These are phyloP conservation scores for Neodidymelliopsis sp. DNA, from an alignment of 2,329 filamentous ascomycete species.

Conservation along the genomic window DNA sequence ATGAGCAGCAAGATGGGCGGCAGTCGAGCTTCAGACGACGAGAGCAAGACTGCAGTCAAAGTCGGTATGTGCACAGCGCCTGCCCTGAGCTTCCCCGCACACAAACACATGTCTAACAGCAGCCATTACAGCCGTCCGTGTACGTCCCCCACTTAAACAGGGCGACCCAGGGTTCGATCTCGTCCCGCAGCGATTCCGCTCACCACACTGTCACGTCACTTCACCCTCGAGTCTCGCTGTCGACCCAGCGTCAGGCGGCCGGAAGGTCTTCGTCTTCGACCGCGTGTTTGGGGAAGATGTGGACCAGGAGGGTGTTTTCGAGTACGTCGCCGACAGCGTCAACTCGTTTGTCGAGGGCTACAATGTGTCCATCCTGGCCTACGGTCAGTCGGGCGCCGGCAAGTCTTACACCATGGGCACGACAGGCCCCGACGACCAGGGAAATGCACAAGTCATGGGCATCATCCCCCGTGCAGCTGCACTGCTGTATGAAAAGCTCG, in stretches of 20 bases:
- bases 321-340: conserved; percentile 91
- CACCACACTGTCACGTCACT: conserved; percentile 88
- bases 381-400: conserved; percentile 95
- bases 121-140: conserved; percentile 76
- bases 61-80: conserved; percentile 73
- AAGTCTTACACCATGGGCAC: conserved; percentile 99
- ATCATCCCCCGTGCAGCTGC: conserved; percentile 93
- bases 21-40: conserved; percentile 88
- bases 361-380: conserved; percentile 96
- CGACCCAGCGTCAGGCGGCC: conserved; percentile 82
- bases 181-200: conserved; percentile 93
- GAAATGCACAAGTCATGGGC: conserved; percentile 76
- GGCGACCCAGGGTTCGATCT: conserved; percentile 92
- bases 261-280: conserved; percentile 96
- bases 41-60: conserved; percentile 90
- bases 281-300: conserved; percentile 87
- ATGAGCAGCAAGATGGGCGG: conserved; percentile 78
- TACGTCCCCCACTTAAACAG: conserved; percentile 83
- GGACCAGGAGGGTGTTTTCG: conserved; percentile 89
- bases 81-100: conserved; percentile 12
- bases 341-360: conserved; percentile 92
- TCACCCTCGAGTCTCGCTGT: conserved; percentile 85
- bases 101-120: conserved; percentile 29
- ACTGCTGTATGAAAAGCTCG: conserved; percentile 86
- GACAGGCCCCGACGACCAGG: conserved; percentile 81